Evolutionary conservation across 441 rosid species (phyloP).

Genomic region (Syzygium malaccense): DNA sequence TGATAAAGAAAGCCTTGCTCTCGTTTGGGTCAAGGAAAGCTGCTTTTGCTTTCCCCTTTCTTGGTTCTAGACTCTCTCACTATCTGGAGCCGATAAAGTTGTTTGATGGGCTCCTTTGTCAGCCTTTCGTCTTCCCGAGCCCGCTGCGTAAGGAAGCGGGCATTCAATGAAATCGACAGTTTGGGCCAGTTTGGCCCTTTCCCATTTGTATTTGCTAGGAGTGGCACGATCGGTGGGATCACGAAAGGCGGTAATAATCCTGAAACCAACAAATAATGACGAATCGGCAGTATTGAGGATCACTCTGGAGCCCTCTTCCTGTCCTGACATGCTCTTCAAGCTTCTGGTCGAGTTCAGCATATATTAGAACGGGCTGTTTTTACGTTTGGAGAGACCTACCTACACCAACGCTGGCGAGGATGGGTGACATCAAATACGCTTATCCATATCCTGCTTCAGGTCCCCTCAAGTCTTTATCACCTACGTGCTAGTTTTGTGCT

Average conservation of each 20-base stretch:
- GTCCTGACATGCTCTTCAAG: not conserved
- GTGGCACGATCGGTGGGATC: not conserved
- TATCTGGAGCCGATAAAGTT: not conserved
- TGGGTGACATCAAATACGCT: not conserved
- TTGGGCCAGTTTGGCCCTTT: not conserved
- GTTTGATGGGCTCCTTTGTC: not conserved
- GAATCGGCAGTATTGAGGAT: not conserved
- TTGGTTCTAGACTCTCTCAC: not conserved
- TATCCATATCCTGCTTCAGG: not conserved
- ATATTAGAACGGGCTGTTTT: not conserved
- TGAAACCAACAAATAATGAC: not conserved
- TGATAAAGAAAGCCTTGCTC: not conserved
- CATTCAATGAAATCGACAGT: not conserved
- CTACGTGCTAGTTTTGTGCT: not conserved
- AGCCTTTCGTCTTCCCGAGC: not conserved
- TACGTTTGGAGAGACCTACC: not conserved
- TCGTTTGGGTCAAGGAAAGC: not conserved
- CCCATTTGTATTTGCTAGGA: not conserved
- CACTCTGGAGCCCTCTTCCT: not conserved
- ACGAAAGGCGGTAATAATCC: not conserved
- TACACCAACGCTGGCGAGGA: not conserved
- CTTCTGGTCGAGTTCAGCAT: not conserved
- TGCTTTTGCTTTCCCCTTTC: not conserved
- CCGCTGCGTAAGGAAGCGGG: not conserved
- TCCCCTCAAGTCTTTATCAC: not conserved